phyloP scores from a whole-genome alignment of 75 land plant species.

The Sequoia sempervirens region DNA sequence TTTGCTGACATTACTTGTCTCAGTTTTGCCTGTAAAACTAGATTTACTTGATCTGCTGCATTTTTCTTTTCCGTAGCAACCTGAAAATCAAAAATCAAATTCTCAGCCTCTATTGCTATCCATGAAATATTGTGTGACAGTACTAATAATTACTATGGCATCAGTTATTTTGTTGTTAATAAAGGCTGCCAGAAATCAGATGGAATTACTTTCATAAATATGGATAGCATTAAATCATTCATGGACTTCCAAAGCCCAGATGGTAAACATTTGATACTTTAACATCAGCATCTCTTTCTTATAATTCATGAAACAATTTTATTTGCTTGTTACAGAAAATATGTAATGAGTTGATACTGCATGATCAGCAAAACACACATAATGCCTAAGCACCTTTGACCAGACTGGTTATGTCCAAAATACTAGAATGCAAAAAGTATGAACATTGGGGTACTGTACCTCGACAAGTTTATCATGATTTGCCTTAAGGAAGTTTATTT shows the following conservation, averaged over 20 bases:
- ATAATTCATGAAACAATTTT: not conserved
- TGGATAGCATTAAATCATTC: not conserved
- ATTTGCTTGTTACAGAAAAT: conserved; percentile 1
- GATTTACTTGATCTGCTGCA: conserved; percentile 17
- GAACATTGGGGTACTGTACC: conserved; percentile 33
- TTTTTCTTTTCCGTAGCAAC: conserved; percentile 13
- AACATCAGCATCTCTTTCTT: not conserved
- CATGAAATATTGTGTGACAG: not conserved
- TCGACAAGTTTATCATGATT: conserved; percentile 94
- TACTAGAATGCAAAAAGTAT: not conserved
- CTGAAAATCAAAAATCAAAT: conserved; percentile 1
- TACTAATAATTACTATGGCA: not conserved
- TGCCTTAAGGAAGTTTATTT: conserved; percentile 80
- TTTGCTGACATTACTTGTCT: conserved; percentile 2
- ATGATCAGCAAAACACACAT: conserved; percentile 1
- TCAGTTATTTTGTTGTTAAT: not conserved
- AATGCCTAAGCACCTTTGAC: not conserved
- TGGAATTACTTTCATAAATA: not conserved
- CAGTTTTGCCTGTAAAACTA: conserved; percentile 10
- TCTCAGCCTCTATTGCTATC: not conserved
- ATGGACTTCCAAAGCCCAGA: not conserved
- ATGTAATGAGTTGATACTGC: not conserved
- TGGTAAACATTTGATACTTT: not conserved
- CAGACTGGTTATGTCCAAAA: not conserved
- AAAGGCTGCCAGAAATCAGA: not conserved